phyloP scores from a whole-genome alignment of 2,329 filamentous ascomycete genomes.

The Monosporascus cannonballus region DNA sequence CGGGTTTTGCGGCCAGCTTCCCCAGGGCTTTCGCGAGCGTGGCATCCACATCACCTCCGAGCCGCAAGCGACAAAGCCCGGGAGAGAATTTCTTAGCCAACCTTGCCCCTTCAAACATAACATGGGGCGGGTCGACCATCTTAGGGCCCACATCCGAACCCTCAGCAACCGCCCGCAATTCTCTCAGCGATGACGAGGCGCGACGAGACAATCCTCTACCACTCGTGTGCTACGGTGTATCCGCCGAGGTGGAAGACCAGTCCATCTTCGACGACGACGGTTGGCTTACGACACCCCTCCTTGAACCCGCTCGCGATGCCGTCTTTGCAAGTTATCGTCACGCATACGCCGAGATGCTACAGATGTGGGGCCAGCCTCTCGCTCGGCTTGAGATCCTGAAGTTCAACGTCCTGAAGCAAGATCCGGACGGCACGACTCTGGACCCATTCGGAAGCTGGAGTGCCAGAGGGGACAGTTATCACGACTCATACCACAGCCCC shows the following conservation, averaged over 20 bases:
- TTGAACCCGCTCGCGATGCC: constrained; percentile 43
- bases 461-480: constrained; percentile 25
- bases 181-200: constrained; percentile 48
- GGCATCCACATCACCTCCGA: constrained; percentile 35
- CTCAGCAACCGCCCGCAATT: constrained; percentile 41
- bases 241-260: constrained; percentile 53
- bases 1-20: constrained; percentile 40
- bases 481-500: constrained; percentile 29
- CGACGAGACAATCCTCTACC: constrained; percentile 39
- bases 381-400: constrained; percentile 62
- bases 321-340: constrained; percentile 56
- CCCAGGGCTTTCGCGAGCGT: constrained; percentile 37
- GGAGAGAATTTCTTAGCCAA: constrained; percentile 54
- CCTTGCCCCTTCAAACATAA: constrained; percentile 46
- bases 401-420: constrained; percentile 57
- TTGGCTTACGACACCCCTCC: constrained; percentile 53
- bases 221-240: constrained; percentile 45
- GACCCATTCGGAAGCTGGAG: constrained; percentile 11
- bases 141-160: constrained; percentile 36
- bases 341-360: constrained; percentile 62
- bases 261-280: constrained; percentile 64
- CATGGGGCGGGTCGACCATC: constrained; percentile 42
- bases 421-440: constrained; percentile 24
- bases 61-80: constrained; percentile 52
- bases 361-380: constrained; percentile 58